Conservation (phyloP, 805 yeast species). For the Candida insectorum region DNA sequence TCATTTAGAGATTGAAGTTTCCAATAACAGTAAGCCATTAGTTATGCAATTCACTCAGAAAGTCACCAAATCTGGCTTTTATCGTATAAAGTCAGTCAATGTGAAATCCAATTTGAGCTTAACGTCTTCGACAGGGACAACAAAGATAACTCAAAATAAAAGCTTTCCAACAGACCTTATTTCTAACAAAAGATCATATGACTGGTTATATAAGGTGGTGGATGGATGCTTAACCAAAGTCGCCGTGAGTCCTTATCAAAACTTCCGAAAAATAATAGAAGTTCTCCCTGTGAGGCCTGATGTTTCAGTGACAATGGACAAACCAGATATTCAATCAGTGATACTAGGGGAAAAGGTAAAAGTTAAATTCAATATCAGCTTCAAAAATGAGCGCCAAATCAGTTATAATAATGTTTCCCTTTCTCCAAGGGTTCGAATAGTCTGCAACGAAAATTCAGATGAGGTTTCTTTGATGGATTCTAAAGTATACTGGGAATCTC, state of each 20-base stretch:
- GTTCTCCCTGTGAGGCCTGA: constrained; percentile 30
- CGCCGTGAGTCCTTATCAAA: constrained; percentile 6
- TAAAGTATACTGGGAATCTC: constrained; percentile 29
- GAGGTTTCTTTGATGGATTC: constrained; percentile 6
- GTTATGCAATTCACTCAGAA: constrained; percentile 20
- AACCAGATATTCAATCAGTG: constrained; percentile 11
- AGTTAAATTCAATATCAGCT: constrained; percentile 18
- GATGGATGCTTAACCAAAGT: constrained; percentile 1
- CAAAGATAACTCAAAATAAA: no score
- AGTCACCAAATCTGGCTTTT: constrained; percentile 21
- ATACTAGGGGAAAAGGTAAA: constrained; percentile 30
- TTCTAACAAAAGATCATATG: constrained; percentile 1
- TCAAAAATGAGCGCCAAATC: constrained; percentile 13
- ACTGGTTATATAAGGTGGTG: constrained; percentile 6
- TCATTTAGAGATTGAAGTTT: no score
- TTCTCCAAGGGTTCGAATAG: constrained; percentile 18
- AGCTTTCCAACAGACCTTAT: no score
- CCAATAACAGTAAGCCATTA: no score
- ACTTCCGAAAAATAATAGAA: constrained; percentile 10
- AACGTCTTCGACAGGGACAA: no score
- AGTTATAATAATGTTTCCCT: constrained; percentile 19
- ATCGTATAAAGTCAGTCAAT: constrained; percentile 16
- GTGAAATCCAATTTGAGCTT: no score
- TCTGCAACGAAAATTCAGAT: constrained; percentile 2
- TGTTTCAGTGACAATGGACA: constrained; percentile 11